Evolutionary conservation across 2,329 filamentous ascomycete species (phyloP).

Genomic region (Didymella pinodella): DNA sequence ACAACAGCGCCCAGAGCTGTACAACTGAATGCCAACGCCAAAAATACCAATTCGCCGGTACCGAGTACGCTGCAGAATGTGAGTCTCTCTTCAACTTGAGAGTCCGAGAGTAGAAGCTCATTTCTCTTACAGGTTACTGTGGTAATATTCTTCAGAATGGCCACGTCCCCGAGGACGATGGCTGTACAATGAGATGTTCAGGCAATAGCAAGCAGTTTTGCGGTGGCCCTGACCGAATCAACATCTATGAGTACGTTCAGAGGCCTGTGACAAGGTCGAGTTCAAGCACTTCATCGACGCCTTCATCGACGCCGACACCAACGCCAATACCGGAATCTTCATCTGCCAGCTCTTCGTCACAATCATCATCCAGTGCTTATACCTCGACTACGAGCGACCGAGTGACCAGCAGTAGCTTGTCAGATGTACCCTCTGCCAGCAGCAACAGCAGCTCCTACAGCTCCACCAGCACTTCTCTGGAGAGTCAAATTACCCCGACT

Average conservation of each 20-base stretch:
- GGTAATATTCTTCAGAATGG: constrained; percentile 24
- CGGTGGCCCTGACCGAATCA: constrained; percentile 31
- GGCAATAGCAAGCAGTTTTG: constrained; percentile 26
- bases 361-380: neutral
- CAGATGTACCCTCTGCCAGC: neutral
- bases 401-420: neutral
- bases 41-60: constrained; percentile 22
- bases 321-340: neutral
- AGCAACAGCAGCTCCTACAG: neutral
- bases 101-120: neutral
- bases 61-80: constrained; percentile 20
- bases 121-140: constrained; percentile 13
- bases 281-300: neutral
- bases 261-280: constrained; percentile 1
- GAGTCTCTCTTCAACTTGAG: neutral
- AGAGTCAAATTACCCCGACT: neutral
- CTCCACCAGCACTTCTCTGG: neutral
- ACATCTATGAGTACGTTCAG: constrained; percentile 31
- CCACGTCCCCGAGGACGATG: constrained; percentile 23
- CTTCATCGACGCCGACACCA: neutral
- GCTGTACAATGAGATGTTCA: constrained; percentile 28
- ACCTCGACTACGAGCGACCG: neutral
- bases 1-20: constrained; percentile 24
- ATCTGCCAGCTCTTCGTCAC: neutral
- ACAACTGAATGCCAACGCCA: constrained; percentile 20